Percentiles rank a stretch among this genome's conserved stretches.
phyloP scores from a whole-genome alignment of 768 basidiomycete genomes.

The Rhodotorula sphaerocarpa region DNA sequence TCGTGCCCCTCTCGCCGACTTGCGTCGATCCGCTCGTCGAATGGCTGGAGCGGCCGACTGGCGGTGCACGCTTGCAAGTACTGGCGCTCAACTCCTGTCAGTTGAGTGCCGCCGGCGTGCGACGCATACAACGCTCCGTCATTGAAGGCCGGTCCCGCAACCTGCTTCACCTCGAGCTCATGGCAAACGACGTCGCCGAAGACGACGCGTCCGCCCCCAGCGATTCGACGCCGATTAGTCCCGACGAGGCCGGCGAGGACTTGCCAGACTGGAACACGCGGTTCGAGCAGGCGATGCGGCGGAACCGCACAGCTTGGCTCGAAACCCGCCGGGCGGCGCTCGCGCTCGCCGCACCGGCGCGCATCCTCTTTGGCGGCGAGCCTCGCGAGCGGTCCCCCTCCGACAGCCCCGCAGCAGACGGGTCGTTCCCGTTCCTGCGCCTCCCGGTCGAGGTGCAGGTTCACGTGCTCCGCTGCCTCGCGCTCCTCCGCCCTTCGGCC shows the following conservation, averaged over 20 bases:
- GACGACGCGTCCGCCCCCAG: too few species aligned
- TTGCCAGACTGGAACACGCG: neutral
- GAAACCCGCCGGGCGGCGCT: conserved; percentile 25
- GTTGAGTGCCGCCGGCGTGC: conserved; percentile 1
- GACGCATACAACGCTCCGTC: conserved; percentile 14
- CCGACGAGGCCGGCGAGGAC: neutral
- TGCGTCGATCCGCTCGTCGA: conserved; percentile 20
- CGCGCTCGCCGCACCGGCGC: neutral
- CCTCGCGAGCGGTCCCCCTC: neutral
- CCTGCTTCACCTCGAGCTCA: conserved; percentile 27
- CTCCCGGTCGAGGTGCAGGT: conserved; percentile 31
- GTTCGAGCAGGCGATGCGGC: conserved; percentile 13
- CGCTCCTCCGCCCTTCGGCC: conserved; percentile 10
- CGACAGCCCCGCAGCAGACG: neutral
- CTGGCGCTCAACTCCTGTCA: conserved; percentile 21
- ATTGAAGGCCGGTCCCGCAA: conserved; percentile 11
- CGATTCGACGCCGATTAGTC: neutral
- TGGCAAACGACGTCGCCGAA: conserved; percentile 19
- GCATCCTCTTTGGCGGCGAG: conserved; percentile 24
- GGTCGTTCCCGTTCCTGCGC: conserved; percentile 26
- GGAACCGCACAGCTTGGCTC: conserved; percentile 22
- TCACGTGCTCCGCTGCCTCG: conserved; percentile 26
- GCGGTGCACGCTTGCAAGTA: conserved; percentile 12
- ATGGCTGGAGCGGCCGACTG: conserved; percentile 21
- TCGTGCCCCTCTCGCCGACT: conserved; percentile 18